Conservation (phyloP, 2,329 filamentous ascomycete genomes). For the Microsporum canis region DNA sequence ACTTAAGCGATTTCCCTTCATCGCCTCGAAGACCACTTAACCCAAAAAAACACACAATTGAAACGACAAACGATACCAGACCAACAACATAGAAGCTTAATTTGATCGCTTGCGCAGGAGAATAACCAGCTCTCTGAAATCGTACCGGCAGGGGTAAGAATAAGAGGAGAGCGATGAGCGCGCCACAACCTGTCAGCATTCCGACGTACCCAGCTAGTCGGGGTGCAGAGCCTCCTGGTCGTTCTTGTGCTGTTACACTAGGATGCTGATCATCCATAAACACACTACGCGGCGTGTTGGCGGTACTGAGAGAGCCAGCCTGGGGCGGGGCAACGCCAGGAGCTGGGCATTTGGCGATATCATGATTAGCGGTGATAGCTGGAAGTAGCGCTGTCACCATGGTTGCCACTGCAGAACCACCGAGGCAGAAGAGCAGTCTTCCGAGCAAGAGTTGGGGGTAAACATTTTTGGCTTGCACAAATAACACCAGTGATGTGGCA, state of each 20-base stretch:
- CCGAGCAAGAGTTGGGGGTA: constrained; percentile 82
- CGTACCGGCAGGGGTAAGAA: constrained; percentile 80
- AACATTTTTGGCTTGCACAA: constrained; percentile 76
- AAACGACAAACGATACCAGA: constrained; percentile 57
- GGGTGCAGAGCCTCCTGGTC: constrained; percentile 32
- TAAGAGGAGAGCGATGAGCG: constrained; percentile 65
- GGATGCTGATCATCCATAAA: constrained; percentile 46
- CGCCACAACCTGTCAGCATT: constrained; percentile 83
- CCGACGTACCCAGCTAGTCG: constrained; percentile 81
- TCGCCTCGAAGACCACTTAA: constrained; percentile 59
- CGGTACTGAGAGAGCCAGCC: constrained; percentile 27
- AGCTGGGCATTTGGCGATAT: constrained; percentile 9
- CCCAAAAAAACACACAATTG: constrained; percentile 66
- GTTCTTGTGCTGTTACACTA: neutral
- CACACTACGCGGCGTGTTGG: constrained; percentile 28
- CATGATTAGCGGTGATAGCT: constrained; percentile 41
- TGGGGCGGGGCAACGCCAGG: constrained; percentile 8
- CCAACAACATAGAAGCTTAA: constrained; percentile 84
- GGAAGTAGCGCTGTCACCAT: constrained; percentile 97
- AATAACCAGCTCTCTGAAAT: constrained; percentile 63
- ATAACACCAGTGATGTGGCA: constrained; percentile 61
- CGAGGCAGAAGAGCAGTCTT: constrained; percentile 76
- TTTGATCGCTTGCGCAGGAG: constrained; percentile 61
- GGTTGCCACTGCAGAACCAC: constrained; percentile 85
- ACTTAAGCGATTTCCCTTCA: constrained; percentile 59